Conservation (phyloP, 176 grass and related monocot genomes). For the Olyra latifolia region DNA sequence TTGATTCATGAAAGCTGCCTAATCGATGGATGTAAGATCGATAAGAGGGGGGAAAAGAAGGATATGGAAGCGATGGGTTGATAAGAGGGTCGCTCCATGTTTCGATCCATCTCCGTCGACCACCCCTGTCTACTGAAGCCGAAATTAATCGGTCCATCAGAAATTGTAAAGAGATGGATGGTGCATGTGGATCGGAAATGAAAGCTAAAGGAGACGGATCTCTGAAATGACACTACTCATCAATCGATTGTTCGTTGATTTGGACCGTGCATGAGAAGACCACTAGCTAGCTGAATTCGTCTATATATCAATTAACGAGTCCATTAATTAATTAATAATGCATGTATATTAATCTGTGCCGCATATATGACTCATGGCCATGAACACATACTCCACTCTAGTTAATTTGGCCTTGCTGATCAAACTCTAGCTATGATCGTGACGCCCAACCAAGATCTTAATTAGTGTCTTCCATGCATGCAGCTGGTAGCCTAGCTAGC, state of each 20-base stretch:
- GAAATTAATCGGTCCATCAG: no score
- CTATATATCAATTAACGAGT: background rate
- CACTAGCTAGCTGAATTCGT: background rate
- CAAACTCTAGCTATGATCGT: no score
- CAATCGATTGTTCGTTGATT: constrained; percentile 6
- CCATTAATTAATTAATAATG: background rate
- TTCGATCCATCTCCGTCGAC: background rate
- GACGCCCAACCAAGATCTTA: no score
- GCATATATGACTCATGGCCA: no score
- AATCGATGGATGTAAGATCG: background rate
- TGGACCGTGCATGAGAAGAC: constrained; percentile 17
- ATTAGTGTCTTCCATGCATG: no score
- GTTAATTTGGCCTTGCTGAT: no score
- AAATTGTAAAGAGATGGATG: no score
- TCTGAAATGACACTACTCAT: constrained; percentile 1
- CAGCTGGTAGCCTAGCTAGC: no score
- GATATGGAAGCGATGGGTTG: background rate
- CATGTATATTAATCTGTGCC: background rate
- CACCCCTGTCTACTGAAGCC: background rate
- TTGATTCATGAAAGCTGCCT: constrained; percentile 8
- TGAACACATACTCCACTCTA: no score
- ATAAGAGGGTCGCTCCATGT: background rate
- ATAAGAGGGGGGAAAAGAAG: background rate
- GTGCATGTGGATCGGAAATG: background rate
- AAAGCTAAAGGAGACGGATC: constrained; percentile 4